A percentile compares a stretch with the other conserved stretches of the same genome.
phyloP scores from a whole-genome alignment of 768 basidiomycete genomes.

The Phallus indusiatus region DNA sequence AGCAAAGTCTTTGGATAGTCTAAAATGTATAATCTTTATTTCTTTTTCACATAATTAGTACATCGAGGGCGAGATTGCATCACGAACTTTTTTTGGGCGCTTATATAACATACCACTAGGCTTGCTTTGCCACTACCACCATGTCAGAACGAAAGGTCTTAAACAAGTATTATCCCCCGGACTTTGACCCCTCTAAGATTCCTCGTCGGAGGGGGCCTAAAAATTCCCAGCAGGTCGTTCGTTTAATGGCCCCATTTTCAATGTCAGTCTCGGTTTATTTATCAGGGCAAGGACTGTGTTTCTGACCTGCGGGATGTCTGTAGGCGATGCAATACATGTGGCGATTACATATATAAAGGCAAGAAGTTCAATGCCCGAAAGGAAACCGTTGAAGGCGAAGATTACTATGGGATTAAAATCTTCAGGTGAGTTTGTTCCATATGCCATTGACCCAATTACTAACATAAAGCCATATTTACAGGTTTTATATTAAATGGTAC shows the following conservation, averaged over 20 bases:
- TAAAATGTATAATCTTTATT: neutral
- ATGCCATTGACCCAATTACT: neutral
- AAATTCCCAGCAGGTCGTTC: slow-evolving; percentile 94
- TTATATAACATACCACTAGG: neutral
- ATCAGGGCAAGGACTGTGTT: too few relatives aligned
- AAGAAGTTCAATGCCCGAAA: slow-evolving; percentile 99
- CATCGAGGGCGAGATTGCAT: too few relatives aligned
- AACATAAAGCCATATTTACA: slow-evolving; percentile 1
- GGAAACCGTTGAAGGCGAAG: slow-evolving; percentile 94
- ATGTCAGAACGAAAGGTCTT: slow-evolving; percentile 90
- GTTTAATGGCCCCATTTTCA: slow-evolving; percentile 98
- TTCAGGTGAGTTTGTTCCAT: slow-evolving; percentile 37
- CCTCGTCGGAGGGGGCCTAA: slow-evolving; percentile 82
- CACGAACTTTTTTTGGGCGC: neutral
- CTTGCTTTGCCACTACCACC: slow-evolving; percentile 16
- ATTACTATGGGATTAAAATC: slow-evolving; percentile 97
- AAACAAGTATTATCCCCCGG: slow-evolving; percentile 96
- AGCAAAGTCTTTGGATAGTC: slow-evolving; percentile 77
- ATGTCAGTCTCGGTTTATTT: slow-evolving; percentile 48
- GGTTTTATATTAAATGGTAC: slow-evolving; percentile 84
- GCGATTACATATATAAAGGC: slow-evolving; percentile 98
- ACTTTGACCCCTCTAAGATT: slow-evolving; percentile 96
- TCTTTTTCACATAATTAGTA: too few relatives aligned
- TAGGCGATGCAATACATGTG: slow-evolving; percentile 91
- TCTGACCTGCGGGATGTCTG: neutral